phyloP scores from a whole-genome alignment of 164 flowering plant species.

The Vitis riparia region DNA sequence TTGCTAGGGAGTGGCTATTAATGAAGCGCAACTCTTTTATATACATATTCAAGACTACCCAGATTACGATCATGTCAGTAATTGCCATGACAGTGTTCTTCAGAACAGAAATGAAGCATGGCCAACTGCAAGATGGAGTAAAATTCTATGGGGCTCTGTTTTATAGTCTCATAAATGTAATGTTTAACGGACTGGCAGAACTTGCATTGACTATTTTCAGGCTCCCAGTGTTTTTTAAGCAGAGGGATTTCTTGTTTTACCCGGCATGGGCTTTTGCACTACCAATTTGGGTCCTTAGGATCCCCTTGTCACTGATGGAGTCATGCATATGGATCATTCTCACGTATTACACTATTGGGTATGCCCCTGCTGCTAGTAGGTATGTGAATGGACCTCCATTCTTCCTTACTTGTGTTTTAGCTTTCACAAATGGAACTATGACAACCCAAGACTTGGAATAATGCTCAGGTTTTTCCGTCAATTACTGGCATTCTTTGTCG shows the following conservation, averaged over 20 bases:
- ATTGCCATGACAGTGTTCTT: constrained; percentile 40
- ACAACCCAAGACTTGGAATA: background rate
- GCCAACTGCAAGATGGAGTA: constrained; percentile 31
- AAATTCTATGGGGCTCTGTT: constrained; percentile 52
- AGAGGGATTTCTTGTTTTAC: constrained; percentile 49
- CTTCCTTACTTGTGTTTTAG: background rate
- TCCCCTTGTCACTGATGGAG: constrained; percentile 56
- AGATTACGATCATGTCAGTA: constrained; percentile 36
- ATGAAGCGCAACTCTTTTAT: constrained; percentile 55
- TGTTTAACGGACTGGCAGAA: constrained; percentile 66
- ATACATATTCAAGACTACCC: constrained; percentile 41
- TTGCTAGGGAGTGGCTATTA: constrained; percentile 46
- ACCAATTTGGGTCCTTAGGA: constrained; percentile 48
- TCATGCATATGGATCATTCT: constrained; percentile 48
- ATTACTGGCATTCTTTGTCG: constrained; percentile 43
- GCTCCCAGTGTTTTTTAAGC: constrained; percentile 61
- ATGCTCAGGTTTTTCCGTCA: constrained; percentile 51
- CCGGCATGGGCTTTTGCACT: constrained; percentile 63
- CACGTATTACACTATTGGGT: constrained; percentile 60
- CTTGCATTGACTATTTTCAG: constrained; percentile 41
- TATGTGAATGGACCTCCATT: constrained; percentile 8
- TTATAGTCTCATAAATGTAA: constrained; percentile 47
- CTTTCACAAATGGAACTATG: background rate
- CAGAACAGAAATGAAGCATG: constrained; percentile 35
- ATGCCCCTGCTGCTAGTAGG: constrained; percentile 58